Evolutionary conservation across 2,329 filamentous ascomycete genomes (phyloP), one percentile per base, ranked within the genome.

Genomic region (Chaetomium sp.): DNA sequence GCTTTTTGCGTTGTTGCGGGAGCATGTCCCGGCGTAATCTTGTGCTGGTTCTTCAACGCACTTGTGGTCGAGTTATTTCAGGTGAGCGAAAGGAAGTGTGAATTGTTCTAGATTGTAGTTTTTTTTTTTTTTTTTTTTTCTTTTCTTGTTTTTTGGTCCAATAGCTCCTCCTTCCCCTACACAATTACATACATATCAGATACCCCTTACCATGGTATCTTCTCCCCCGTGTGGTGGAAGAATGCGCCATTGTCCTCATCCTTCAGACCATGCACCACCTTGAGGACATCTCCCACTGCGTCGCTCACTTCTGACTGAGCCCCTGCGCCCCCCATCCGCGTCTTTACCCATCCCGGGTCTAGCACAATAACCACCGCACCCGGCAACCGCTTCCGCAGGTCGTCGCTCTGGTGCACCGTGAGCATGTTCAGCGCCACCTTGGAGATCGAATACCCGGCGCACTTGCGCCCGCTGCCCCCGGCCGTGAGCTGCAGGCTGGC

Each of bases 221-320:
- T 55, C 9, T 58, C 48, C 1, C 68, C 67, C 4, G 54, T 32
- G 37, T 64, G 47, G 7, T 52, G 49, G 6, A 59, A 65, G 33
- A 68, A 69, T 11, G 52, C 50, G 1, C 54, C 63, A 14, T 62
- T 69, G 47, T 69, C 66, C 41, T 75, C 72, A 10, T 80, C 78
- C 66, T 94, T 88, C 10, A 84, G 74, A 9, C 83, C 78, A 58
- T 83, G 84, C 47, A 99, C 73, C 70, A 96, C 85, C 67, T 84
- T 82, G 61, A 99, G 72, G 6, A 94, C 96, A 2, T 62, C 64
- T 0, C 59, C 55, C 4, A 69, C 58, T 19, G 68, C 68, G n/a
- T 65, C 60, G 8, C 59, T 53, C 19, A 65, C 56, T 55, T 67
- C 65, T 9, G 70, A 49, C 10, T 54, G 42, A 0, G 69, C 70